These are phyloP conservation scores for Boletus huronensis DNA, from an alignment of 768 basidiomycete genomes.

Conservation along the genomic window DNA sequence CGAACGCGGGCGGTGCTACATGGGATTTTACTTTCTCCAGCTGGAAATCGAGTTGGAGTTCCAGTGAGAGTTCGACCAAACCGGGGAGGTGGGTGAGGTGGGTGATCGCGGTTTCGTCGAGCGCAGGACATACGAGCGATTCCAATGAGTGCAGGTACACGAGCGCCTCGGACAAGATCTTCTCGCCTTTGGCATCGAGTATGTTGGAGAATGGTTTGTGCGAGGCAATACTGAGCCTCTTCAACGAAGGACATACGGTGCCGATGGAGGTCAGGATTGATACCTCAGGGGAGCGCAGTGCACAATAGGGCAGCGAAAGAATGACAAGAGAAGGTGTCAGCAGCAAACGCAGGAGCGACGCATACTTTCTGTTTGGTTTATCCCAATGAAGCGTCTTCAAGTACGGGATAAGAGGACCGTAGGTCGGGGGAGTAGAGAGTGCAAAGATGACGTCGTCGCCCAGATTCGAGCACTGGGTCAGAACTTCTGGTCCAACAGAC, in stretches of 20 bases:
- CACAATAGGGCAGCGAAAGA: constrained; percentile 8
- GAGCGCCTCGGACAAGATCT: constrained; percentile 21
- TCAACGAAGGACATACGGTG: constrained; percentile 20
- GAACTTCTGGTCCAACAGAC: neutral
- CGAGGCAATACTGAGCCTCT: constrained; percentile 4
- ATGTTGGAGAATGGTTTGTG: neutral
- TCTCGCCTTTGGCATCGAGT: constrained; percentile 13
- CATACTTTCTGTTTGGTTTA: constrained; percentile 9
- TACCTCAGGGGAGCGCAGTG: constrained; percentile 15
- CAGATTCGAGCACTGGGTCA: constrained; percentile 2
- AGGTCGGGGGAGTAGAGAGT: constrained; percentile 21
- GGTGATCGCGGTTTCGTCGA: constrained; percentile 20
- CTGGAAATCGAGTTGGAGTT: constrained; percentile 13
- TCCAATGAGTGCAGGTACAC: constrained; percentile 16
- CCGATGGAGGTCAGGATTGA: constrained; percentile 22
- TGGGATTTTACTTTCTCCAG: constrained; percentile 11
- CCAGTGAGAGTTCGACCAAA: constrained; percentile 14
- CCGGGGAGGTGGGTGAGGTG: constrained; percentile 23
- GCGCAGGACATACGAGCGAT: constrained; percentile 16
- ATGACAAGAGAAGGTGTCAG: constrained; percentile 21
- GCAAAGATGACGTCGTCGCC: constrained; percentile 24
- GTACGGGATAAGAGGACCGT: constrained; percentile 20
- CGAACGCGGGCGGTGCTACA: constrained; percentile 16
- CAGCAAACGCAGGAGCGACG: constrained; percentile 19
- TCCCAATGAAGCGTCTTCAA: constrained; percentile 23